Evolutionary conservation across 2,329 filamentous ascomycete genomes (phyloP).

Genomic region (Dothiorella sarmentorum): DNA sequence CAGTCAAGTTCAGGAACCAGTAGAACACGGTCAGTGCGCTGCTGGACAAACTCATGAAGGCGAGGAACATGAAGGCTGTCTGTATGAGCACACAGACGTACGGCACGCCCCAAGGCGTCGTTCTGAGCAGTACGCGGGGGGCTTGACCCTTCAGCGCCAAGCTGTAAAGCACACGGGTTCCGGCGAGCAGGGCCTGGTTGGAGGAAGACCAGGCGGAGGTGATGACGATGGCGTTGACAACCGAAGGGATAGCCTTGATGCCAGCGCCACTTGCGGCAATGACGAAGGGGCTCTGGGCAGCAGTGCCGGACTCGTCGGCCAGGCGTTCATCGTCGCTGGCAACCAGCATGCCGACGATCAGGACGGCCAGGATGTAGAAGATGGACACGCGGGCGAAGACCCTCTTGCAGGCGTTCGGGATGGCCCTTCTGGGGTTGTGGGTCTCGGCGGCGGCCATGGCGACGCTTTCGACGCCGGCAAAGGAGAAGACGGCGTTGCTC

Average conservation of each 20-base stretch:
- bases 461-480: slow-evolving; percentile 53
- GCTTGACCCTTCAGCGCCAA: slow-evolving; percentile 53
- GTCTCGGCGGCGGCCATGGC: slow-evolving; percentile 56
- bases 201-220: slow-evolving; percentile 55
- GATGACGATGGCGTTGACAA: slow-evolving; percentile 56
- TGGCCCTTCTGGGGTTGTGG: slow-evolving; percentile 47
- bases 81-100: slow-evolving; percentile 69
- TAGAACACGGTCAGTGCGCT: slow-evolving; percentile 62
- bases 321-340: slow-evolving; percentile 59
- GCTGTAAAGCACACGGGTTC: slow-evolving; percentile 52
- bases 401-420: slow-evolving; percentile 73
- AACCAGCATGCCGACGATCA: slow-evolving; percentile 73
- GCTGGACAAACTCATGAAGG: slow-evolving; percentile 70
- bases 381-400: slow-evolving; percentile 79
- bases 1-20: slow-evolving; percentile 61
- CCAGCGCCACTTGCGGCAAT: slow-evolving; percentile 58
- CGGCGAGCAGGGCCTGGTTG: slow-evolving; percentile 55
- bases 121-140: slow-evolving; percentile 55
- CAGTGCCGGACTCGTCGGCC: slow-evolving; percentile 47
- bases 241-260: slow-evolving; percentile 53
- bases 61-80: slow-evolving; percentile 64
- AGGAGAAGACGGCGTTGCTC: slow-evolving; percentile 50
- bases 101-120: slow-evolving; percentile 63
- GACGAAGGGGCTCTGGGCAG: slow-evolving; percentile 63
- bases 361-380: slow-evolving; percentile 73